Evolutionary conservation across 768 basidiomycete genomes (phyloP).

Genomic region (Russula sp.): DNA sequence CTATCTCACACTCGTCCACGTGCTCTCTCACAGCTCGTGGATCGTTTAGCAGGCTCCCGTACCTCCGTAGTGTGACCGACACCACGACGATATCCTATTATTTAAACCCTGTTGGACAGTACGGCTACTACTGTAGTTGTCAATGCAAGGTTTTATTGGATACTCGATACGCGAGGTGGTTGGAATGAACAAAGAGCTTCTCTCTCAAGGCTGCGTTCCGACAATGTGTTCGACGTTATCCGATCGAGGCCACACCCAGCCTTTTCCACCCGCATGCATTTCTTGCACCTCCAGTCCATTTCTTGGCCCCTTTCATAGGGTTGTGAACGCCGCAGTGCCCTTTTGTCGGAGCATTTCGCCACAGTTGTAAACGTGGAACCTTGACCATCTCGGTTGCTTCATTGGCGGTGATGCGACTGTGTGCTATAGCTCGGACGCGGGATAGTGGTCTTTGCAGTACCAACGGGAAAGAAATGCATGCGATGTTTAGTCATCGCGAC

Average conservation of each 20-base stretch:
- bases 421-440: neutral
- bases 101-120: neutral
- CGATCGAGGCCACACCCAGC: neutral
- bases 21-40: constrained; percentile 35
- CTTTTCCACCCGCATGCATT: neutral
- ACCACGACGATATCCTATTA: neutral
- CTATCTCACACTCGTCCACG: neutral
- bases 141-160: neutral
- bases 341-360: constrained; percentile 41
- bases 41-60: constrained; percentile 39
- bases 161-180: neutral
- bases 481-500: constrained; percentile 52
- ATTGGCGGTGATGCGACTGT: constrained; percentile 52
- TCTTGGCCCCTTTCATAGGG: neutral
- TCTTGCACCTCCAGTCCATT: neutral
- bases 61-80: constrained; percentile 32
- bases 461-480: constrained; percentile 40
- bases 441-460: neutral
- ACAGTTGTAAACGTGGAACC: constrained; percentile 51
- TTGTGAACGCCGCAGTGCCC: constrained; percentile 14
- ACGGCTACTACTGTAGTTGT: constrained; percentile 2
- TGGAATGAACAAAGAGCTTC: neutral
- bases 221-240: neutral
- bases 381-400: constrained; percentile 44
- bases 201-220: neutral